Conservation (phyloP, 192 early-diverging fungal genomes). For the Coemansia sp. region DNA sequence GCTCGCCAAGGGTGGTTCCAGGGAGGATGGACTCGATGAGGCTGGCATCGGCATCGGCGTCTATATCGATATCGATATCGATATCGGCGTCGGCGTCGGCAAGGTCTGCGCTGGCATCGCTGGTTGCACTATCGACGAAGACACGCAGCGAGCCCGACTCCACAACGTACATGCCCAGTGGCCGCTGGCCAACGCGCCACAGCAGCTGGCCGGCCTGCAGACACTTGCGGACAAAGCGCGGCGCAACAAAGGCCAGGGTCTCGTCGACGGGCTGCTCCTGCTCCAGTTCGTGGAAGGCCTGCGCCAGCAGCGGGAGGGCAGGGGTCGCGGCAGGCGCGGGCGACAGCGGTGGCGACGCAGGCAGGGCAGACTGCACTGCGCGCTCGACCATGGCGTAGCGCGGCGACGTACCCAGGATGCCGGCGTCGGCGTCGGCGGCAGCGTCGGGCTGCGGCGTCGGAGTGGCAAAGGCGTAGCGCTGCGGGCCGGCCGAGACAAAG, state of each 20-base stretch:
- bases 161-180: slow-evolving; percentile 68
- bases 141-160: slow-evolving; percentile 72
- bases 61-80: not conserved
- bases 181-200: slow-evolving; percentile 62
- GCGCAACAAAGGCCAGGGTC: slow-evolving; percentile 58
- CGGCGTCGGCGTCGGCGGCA: slow-evolving; percentile 20
- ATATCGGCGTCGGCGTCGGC: slow-evolving; percentile 10
- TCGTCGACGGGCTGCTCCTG: slow-evolving; percentile 48
- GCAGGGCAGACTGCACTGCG: slow-evolving; percentile 46
- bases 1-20: slow-evolving; percentile 87
- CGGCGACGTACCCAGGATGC: slow-evolving; percentile 35
- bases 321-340: slow-evolving; percentile 15
- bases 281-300: slow-evolving; percentile 65
- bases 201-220: slow-evolving; percentile 58
- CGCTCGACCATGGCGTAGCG: slow-evolving; percentile 41
- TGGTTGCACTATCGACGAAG: slow-evolving; percentile 46
- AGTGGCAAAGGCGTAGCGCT: slow-evolving; percentile 32
- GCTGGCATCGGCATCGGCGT: not conserved
- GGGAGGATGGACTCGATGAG: slow-evolving; percentile 81
- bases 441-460: slow-evolving; percentile 28
- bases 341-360: slow-evolving; percentile 14
- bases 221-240: slow-evolving; percentile 63
- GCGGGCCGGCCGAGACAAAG: slow-evolving; percentile 14
- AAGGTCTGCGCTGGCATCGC: slow-evolving; percentile 21
- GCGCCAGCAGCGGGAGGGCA: slow-evolving; percentile 56